Evolutionary conservation across 2,329 filamentous ascomycete species (phyloP), one percentile per base, ranked within the genome.

Genomic region (Aureobasidium musti): DNA sequence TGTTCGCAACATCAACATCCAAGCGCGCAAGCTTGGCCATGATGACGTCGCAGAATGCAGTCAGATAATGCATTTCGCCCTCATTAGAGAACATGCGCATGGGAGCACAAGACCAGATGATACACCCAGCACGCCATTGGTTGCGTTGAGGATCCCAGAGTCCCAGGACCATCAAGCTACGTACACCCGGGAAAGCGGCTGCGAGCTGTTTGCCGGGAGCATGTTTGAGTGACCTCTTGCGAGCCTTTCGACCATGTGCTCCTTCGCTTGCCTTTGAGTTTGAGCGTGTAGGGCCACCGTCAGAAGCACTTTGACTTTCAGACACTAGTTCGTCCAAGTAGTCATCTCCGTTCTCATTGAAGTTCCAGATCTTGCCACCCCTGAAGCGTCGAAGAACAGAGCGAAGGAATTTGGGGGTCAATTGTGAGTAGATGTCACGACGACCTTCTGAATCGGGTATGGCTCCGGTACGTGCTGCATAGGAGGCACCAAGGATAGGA

Each of bases 91-190:
- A 76, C 23, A 81, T 74, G 3, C 78, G 76, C 7, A 79, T 74
- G 10, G 78, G 72, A 7, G 77, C 81, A 54, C 82, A 81, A 30
- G 82, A 82, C 65, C 80, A 82, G 7, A 79, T 76, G 33, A 81
- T 64, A n/a, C 68, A 80, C 76, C 80, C 82, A 80, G 69, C 83
- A 74, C 39, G 74, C 74, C 74, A 76, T 4, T 73, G 69, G 14
- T 72, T 71, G 17, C 73, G 66, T 10, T 78, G 78, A 14, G 79
- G 77, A 70, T 85, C 83, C 82, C 82, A 85, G 7, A 85, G 72
- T 0, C 82, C 82, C 2, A 83, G 74, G 41, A 85, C 81, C 4
- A 83, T 76, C 1, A 85, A 74, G 52, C 82, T 81, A 1, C 77
- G 75, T 1, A 79, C 79, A 37, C 73, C 73, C 1, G 80, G 80